Evolutionary conservation across 331 rosid genomes (phyloP), one percentile per base, ranked within the genome.

Genomic region (Malus hybrid): DNA sequence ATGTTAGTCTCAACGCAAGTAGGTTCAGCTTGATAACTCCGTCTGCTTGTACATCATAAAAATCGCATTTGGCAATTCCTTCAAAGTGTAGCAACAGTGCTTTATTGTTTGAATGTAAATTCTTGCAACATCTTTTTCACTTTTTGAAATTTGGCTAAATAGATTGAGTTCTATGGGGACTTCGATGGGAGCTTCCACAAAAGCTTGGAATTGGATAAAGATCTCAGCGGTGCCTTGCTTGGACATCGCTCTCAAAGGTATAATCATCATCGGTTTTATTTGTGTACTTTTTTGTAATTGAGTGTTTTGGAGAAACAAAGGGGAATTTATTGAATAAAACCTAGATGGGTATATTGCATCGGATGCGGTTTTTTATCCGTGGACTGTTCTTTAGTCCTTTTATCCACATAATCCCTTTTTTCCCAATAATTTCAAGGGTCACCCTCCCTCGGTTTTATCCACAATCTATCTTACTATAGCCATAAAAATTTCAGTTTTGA

Each of bases 131-230:
- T 48, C 67, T 28, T 19, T 18, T 34, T 60, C 5, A 31, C 63
- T 60, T 46, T 14, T 44, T 77, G 72, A 44, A 36, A 36, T 73
- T 65, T 78, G 29, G 36, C 42, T 67, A 28, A 67, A 61, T 76
- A 93, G 98, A 90, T 94, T 77, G 96, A 91, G 73, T 94, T 94
- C 79, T 94, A 87, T 78, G 98, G 98, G 68, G 98, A 94, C 85
- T 88, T 88, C 28, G 95, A 94, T 44, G 98, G 97, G 64, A 87
- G 90, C 83, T 94, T 94, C 80, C 95, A 90, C 93, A 91, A 90
- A 80, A 90, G 86, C 81, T 84, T 94, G 85, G 96, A 90, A 54
- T 85, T 94, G 77, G 89, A 82, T 82, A 87, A 87, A 63, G 97
- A 94, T 85, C 95, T 94, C 70, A 86, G 97, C 5, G 88, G 78